Conservation (phyloP, 441 rosid species). For the Mallotus repandus region DNA sequence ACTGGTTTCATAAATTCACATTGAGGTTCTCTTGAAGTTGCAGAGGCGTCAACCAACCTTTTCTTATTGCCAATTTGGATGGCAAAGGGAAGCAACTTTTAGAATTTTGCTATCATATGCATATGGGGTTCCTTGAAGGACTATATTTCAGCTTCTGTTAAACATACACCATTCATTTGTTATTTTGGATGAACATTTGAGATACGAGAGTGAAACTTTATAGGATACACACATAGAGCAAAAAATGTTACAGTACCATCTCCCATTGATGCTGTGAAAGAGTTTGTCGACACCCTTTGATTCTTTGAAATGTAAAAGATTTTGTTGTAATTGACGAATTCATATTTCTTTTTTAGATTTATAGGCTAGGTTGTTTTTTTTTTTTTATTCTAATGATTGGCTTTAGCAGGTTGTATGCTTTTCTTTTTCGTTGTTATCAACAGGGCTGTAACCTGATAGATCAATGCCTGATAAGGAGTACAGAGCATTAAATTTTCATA, state of each 20-base stretch:
- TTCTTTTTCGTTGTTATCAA: slow-evolving; percentile 1
- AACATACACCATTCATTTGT: slow-evolving; percentile 3
- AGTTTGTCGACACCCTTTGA: neutral
- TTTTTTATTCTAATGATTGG: neutral
- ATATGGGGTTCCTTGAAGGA: neutral
- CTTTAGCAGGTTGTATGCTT: neutral
- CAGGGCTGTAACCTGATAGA: slow-evolving; percentile 2
- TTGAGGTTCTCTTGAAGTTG: neutral
- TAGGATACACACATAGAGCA: neutral
- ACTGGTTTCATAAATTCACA: neutral
- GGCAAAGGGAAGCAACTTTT: neutral
- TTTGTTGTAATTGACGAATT: slow-evolving; percentile 6
- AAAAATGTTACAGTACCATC: neutral
- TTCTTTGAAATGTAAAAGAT: slow-evolving; percentile 1
- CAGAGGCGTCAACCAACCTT: neutral
- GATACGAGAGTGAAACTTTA: neutral
- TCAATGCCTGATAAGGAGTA: neutral
- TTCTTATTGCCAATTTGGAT: neutral
- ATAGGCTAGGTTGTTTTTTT: neutral
- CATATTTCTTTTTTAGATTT: slow-evolving; percentile 5
- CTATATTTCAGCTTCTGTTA: slow-evolving; percentile 3
- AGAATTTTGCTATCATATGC: neutral
- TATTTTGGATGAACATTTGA: neutral
- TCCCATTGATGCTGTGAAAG: neutral
- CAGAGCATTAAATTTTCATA: neutral